Evolutionary conservation across 768 basidiomycete species (phyloP), one percentile per base, ranked within the genome.

Genomic region (Trametes elegans): DNA sequence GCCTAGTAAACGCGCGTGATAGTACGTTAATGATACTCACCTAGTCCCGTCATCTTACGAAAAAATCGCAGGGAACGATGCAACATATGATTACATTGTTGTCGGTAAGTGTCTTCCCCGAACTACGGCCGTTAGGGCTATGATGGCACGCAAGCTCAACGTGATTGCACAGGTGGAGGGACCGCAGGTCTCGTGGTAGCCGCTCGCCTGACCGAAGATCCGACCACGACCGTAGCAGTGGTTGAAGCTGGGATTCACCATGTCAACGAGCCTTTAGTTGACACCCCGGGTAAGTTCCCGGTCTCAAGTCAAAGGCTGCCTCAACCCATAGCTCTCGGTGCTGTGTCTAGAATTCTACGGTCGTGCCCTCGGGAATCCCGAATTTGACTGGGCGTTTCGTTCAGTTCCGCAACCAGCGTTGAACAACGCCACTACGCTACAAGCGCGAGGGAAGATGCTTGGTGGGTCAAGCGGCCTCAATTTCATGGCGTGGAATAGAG

Each of bases 381-480:
- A 69, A 10, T 77, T 79, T 64, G 80, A 83, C 63, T 84, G 79
- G 76, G 66, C 70, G 16, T 81, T 78, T 67, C 64, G 66, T 26
- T 79, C 79, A 1, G 67, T 70, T 1, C 67, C 77, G 1, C 83
- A 84, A 62, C 28, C 70, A 0, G 69, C 71, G 48, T 68, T 73
- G 27, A 68, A 66, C 26, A 71, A 72, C 32, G 71, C 79, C 13
- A 62, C 57, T 0, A 50, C 81, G 29, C 53, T 69, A 7, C 83
- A 82, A 77, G 79, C 83, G 4, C 71, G 79, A 29, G 86, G 85
- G 27, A 82, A 79, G 66, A 80, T 81, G 49, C 72, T 88, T 7
- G 85, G 85, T 38, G 85, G 86, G 5, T 82, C 79, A 0, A 74
- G 80, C 35, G 82, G 84, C 7, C 73, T 85, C 42, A 88, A 88